phyloP scores from a whole-genome alignment of 2,329 filamentous ascomycete species.

The Trichoderma sp. region DNA sequence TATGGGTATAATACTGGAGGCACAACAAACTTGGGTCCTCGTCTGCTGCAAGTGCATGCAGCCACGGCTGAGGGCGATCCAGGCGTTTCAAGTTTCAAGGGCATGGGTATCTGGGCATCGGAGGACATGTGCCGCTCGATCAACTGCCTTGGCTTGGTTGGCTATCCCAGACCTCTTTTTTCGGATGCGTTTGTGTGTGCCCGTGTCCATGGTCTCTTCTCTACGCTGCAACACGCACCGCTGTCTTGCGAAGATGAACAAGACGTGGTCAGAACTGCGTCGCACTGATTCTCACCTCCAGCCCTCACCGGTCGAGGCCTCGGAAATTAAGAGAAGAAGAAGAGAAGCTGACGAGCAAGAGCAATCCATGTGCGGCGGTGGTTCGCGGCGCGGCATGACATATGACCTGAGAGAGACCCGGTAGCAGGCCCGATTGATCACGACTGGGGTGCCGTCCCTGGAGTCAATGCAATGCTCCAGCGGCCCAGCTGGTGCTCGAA shows the following conservation, averaged over 20 bases:
- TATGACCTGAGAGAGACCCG: constrained; percentile 26
- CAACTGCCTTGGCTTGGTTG: not conserved
- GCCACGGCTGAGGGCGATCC: not conserved
- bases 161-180: not conserved
- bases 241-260: not conserved
- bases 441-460: constrained; percentile 24
- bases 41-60: not conserved
- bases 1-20: not conserved
- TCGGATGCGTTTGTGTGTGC: not conserved
- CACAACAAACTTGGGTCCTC: not conserved
- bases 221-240: not conserved
- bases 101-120: not conserved
- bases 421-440: constrained; percentile 28
- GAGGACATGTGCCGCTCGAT: not conserved
- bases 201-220: not conserved
- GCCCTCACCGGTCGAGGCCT: not conserved
- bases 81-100: not conserved
- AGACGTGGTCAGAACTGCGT: not conserved
- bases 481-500: constrained; percentile 42
- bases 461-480: constrained; percentile 21
- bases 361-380: not conserved
- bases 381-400: constrained; percentile 27
- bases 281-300: not conserved
- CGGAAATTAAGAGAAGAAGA: not conserved
- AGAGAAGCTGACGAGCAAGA: not conserved